Evolutionary conservation across 768 basidiomycete genomes (phyloP).

Genomic region (Hericium rajendrae): DNA sequence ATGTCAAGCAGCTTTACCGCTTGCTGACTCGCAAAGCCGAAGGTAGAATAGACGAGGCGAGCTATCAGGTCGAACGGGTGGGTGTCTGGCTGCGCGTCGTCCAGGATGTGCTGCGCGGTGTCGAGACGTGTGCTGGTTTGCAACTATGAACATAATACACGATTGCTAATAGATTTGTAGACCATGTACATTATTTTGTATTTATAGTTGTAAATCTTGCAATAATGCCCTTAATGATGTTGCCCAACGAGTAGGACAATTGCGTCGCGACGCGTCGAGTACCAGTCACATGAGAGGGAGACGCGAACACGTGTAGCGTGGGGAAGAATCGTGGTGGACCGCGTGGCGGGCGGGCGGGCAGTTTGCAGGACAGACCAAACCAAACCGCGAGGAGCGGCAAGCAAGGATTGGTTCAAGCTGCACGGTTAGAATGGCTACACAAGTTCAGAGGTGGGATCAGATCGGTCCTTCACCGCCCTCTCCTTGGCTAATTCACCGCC

Average conservation of each 20-base stretch:
- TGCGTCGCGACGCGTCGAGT: not conserved
- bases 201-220: not conserved
- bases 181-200: slow-evolving; percentile 1
- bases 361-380: not conserved
- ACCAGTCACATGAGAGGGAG: not conserved
- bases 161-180: not conserved
- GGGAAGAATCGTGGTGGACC: not conserved
- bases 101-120: slow-evolving; percentile 48
- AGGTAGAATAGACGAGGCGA: slow-evolving; percentile 41
- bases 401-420: not conserved
- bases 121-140: slow-evolving; percentile 19
- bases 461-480: slow-evolving; percentile 9
- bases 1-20: slow-evolving; percentile 49
- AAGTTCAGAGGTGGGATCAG: slow-evolving; percentile 15
- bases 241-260: not conserved
- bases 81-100: slow-evolving; percentile 54
- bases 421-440: slow-evolving; percentile 11
- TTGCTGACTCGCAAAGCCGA: slow-evolving; percentile 61
- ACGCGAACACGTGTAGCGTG: not conserved
- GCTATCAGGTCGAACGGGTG: slow-evolving; percentile 55
- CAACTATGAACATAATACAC: slow-evolving; percentile 18
- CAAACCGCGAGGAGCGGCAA: not conserved
- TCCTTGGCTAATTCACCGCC: slow-evolving; percentile 8
- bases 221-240: not conserved
- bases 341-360: no score